Evolutionary conservation across 2,329 filamentous ascomycete genomes (phyloP).

Genomic region (Exophiala sp.): DNA sequence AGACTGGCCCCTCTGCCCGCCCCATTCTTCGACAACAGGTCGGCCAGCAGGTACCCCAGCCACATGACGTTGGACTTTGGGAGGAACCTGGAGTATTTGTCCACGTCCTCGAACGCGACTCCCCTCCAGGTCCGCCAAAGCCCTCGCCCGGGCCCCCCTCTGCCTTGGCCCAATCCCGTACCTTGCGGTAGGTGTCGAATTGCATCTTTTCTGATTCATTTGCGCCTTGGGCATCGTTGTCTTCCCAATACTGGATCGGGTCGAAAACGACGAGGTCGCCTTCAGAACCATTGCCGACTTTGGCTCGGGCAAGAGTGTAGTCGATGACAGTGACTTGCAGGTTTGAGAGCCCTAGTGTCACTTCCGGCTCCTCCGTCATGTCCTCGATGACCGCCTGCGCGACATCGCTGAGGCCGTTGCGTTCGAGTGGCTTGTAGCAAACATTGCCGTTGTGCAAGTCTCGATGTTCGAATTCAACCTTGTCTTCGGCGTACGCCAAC

Average conservation of each 20-base stretch:
- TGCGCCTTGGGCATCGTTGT: constrained; percentile 10
- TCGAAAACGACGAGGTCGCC: constrained; percentile 17
- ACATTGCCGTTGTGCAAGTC: constrained; percentile 64
- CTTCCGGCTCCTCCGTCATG: constrained; percentile 32
- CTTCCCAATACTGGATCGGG: constrained; percentile 16
- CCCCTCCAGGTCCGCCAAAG: constrained; percentile 29
- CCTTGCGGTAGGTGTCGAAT: constrained; percentile 16
- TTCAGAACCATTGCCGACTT: constrained; percentile 33
- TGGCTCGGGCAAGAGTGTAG: constrained; percentile 60
- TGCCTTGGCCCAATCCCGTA: constrained; percentile 14
- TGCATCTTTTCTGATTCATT: constrained; percentile 12
- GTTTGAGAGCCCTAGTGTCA: constrained; percentile 46
- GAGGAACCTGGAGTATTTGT: constrained; percentile 50
- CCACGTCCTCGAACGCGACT: constrained; percentile 33
- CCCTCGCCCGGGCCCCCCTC: constrained; percentile 27
- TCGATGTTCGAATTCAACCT: constrained; percentile 58
- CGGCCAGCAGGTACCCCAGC: constrained; percentile 56
- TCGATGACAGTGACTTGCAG: constrained; percentile 62
- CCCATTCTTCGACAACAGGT: constrained; percentile 39
- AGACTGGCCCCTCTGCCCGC: constrained; percentile 10
- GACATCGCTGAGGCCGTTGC: constrained; percentile 34
- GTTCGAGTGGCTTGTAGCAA: constrained; percentile 46
- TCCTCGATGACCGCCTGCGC: constrained; percentile 32
- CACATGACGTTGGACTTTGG: constrained; percentile 59
- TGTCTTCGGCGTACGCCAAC: constrained; percentile 56